Conservation (phyloP, 495 filamentous ascomycete species). For the Rostrohypoxylon terebratum region DNA sequence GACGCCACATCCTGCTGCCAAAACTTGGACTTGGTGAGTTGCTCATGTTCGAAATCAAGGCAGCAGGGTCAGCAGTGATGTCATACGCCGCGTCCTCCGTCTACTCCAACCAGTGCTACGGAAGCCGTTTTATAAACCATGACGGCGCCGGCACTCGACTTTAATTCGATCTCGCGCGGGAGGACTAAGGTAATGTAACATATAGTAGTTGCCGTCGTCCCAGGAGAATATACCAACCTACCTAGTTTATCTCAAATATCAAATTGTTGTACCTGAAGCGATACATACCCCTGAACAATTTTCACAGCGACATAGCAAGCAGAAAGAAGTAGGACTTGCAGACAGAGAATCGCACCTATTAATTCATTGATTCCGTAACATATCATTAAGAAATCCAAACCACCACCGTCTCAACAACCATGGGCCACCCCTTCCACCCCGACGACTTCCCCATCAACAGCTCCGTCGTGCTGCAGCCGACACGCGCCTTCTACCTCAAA, state of each 20-base stretch:
- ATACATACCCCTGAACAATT: not conserved
- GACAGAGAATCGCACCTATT: not conserved
- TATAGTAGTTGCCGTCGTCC: not conserved
- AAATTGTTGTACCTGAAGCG: not conserved
- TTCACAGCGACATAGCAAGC: not conserved
- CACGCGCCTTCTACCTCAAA: conserved; percentile 42
- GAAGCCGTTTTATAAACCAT: conserved; percentile 33
- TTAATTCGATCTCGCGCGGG: not conserved
- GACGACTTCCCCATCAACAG: conserved; percentile 51
- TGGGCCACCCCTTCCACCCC: conserved; percentile 48
- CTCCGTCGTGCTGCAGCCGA: conserved; percentile 39
- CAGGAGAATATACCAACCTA: not conserved
- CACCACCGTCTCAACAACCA: conserved; percentile 14
- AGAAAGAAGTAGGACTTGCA: not conserved
- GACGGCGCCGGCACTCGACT: conserved; percentile 20
- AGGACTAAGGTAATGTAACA: conserved; percentile 15
- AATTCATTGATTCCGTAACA: not conserved
- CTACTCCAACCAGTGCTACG: conserved; percentile 27
- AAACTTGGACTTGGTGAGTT: conserved; percentile 28
- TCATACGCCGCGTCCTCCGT: conserved; percentile 40
- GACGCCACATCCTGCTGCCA: conserved; percentile 30
- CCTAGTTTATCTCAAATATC: not conserved
- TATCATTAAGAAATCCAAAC: not conserved
- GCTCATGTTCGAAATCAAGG: conserved; percentile 44
- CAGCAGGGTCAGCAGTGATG: conserved; percentile 41